Evolutionary conservation across 2,329 filamentous ascomycete genomes (phyloP).

Genomic region (Scytalidium lignicola): DNA sequence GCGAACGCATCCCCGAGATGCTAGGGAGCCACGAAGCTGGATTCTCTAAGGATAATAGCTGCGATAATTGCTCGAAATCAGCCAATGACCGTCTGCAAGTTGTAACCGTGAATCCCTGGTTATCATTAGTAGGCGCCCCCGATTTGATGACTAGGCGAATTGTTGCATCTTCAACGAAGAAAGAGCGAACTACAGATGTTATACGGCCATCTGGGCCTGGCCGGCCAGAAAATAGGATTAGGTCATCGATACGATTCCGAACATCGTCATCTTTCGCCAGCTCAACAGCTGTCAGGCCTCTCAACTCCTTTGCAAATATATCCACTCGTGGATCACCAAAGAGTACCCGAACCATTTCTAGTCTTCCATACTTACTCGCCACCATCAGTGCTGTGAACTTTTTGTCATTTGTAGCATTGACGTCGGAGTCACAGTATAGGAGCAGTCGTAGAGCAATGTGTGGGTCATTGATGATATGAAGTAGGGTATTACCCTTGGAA

Average conservation of each 20-base stretch:
- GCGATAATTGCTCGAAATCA: constrained; percentile 88
- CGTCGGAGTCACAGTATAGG: constrained; percentile 84
- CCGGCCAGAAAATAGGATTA: constrained; percentile 74
- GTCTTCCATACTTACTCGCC: constrained; percentile 93
- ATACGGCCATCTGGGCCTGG: constrained; percentile 72
- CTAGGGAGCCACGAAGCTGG: constrained; percentile 92
- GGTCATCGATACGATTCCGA: constrained; percentile 90
- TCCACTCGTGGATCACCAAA: constrained; percentile 88
- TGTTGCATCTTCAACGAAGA: constrained; percentile 95
- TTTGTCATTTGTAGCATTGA: constrained; percentile 93
- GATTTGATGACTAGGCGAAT: constrained; percentile 93
- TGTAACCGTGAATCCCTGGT: constrained; percentile 84
- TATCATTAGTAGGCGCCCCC: constrained; percentile 70
- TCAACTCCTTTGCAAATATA: constrained; percentile 72
- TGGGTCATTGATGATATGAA: constrained; percentile 92
- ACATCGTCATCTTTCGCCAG: constrained; percentile 97
- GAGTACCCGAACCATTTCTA: constrained; percentile 84
- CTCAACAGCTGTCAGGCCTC: constrained; percentile 90
- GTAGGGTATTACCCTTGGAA: constrained; percentile 82
- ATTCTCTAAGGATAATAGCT: constrained; percentile 79
- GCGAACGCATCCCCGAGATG: constrained; percentile 71
- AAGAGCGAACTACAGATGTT: constrained; percentile 88
- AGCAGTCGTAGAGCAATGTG: constrained; percentile 71
- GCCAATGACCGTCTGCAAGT: constrained; percentile 82
- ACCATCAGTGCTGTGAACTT: constrained; percentile 96